Percentiles rank a stretch among this genome's conserved stretches.
These are phyloP conservation scores for Podila horticola DNA, from an alignment of 192 early-diverging fungal genomes.

Conservation along the genomic window DNA sequence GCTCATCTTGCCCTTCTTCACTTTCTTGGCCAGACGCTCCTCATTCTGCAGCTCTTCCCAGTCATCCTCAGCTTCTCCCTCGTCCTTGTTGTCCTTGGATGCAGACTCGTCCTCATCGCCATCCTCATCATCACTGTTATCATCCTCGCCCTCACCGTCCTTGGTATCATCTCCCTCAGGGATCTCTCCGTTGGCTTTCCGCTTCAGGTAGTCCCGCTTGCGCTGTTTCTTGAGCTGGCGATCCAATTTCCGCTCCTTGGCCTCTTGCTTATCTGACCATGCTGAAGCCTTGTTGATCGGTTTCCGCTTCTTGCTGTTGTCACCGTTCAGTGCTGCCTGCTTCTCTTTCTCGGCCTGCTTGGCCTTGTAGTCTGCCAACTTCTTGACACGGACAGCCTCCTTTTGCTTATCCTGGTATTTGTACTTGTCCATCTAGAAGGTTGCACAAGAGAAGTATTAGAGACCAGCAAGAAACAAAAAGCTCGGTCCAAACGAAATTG, in stretches of 20 bases:
- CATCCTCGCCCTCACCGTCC: conserved; percentile 14
- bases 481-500: background rate
- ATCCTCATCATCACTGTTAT: conserved; percentile 23
- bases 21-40: conserved; percentile 68
- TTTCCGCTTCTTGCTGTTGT: conserved; percentile 49
- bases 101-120: conserved; percentile 17
- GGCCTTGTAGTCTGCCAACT: conserved; percentile 54
- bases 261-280: conserved; percentile 81
- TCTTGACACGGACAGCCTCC: conserved; percentile 72
- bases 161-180: conserved; percentile 6
- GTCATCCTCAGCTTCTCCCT: conserved; percentile 60
- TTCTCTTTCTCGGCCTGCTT: conserved; percentile 46
- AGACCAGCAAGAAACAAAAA: background rate
- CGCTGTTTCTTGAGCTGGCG: conserved; percentile 75
- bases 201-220: conserved; percentile 61
- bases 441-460: conserved; percentile 8
- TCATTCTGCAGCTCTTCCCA: conserved; percentile 72
- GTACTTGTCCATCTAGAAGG: conserved; percentile 65
- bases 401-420: conserved; percentile 76
- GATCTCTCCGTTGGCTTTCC: conserved; percentile 46
- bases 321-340: conserved; percentile 33
- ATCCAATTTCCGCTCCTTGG: conserved; percentile 71
- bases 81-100: conserved; percentile 6
- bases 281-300: conserved; percentile 43
- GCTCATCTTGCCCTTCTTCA: conserved; percentile 62